Base-by-base conservation (phyloP, 352 stramenopile genomes). In the Pythium dissotocum region DNA sequence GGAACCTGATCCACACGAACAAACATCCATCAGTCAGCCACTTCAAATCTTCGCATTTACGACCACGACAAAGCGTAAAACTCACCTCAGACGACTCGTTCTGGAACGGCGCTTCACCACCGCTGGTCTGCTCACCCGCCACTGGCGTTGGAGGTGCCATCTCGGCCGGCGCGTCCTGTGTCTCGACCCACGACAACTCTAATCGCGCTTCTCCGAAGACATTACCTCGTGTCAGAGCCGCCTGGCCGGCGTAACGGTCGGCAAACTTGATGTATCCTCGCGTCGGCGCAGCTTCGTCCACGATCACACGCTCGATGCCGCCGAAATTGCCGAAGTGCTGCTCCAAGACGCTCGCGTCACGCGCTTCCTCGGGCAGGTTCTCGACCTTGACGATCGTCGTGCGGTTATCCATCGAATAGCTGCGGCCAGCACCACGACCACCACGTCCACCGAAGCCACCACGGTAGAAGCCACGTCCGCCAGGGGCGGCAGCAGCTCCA, bases 271-370 rank as follows among this genome's bases (percentile, higher is more conserved):
- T 91, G 56, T 83, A 94, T 8, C 78, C 83, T 51, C 77, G 76
- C 18, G 75, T 70, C 8, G 77, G 73, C 26, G 67, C 52, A 18
- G 62, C 58, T 33, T 78, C 74, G 38, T 90, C 85, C 64, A 94
- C 73, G 48, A 91, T 80, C 21, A 96, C 88, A 16, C 76, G 74
- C 64, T 94, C 86, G 12, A 96, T 83, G 4, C 77, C 74, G n/a
- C 88, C 88, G 77, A 93, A 96, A 56, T 88, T 88, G 64, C 83
- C 84, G 76, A 96, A 96, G 56, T 96, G 88, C 77, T 96, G 86
- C 63, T 90, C 85, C 61, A 94, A 54, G 36, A 93, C 88, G 33
- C 85, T 85, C 21, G 82, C 70, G 58, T 94, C 85, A 7, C 85
- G 76, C n/a, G 85, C 82, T 36, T 90, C 88, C 38, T 93, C 85